Evolutionary conservation across 2,329 filamentous ascomycete genomes (phyloP).

Genomic region (Talaromyces islandicus): DNA sequence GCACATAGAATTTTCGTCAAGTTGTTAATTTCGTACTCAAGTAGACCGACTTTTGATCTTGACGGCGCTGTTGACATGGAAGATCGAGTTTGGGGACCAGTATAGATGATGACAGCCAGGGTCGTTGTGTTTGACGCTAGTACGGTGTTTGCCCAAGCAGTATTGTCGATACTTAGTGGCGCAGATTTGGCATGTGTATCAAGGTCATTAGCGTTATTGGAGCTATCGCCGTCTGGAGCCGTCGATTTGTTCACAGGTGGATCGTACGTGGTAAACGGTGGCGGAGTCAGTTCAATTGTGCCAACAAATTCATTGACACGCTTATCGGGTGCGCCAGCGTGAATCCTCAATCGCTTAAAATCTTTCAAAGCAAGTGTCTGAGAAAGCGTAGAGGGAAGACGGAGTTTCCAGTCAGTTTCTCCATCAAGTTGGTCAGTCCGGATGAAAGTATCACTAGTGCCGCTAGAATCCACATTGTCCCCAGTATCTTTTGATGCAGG

Average conservation of each 20-base stretch:
- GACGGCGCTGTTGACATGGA: conserved; percentile 88
- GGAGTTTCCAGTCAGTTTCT: conserved; percentile 97
- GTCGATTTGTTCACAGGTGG: conserved; percentile 32
- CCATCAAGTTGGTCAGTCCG: conserved; percentile 95
- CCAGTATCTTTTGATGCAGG: conserved; percentile 12
- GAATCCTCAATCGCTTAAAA: conserved; percentile 61
- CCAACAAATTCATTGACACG: conserved; percentile 94
- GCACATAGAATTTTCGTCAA: conserved; percentile 92
- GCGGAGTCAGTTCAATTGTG: conserved; percentile 69
- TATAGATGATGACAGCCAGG: conserved; percentile 87
- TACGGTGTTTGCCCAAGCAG: conserved; percentile 96
- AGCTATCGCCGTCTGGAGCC: conserved; percentile 13
- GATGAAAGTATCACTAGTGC: conserved; percentile 82
- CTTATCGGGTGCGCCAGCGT: conserved; percentile 83
- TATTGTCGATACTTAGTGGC: conserved; percentile 88
- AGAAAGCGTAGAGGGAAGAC: conserved; percentile 77
- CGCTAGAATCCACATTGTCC: conserved; percentile 27
- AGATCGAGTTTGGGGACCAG: conserved; percentile 86
- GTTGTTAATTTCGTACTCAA: conserved; percentile 96
- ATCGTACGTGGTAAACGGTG: conserved; percentile 42
- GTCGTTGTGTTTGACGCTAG: conserved; percentile 89
- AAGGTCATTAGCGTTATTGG: conserved; percentile 15
- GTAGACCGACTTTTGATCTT: conserved; percentile 83
- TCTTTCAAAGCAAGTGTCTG: conserved; percentile 71
- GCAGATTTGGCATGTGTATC: conserved; percentile 48